Evolutionary conservation across 2,329 filamentous ascomycete species (phyloP).

Genomic region (Ceratocystiopsis minuta): DNA sequence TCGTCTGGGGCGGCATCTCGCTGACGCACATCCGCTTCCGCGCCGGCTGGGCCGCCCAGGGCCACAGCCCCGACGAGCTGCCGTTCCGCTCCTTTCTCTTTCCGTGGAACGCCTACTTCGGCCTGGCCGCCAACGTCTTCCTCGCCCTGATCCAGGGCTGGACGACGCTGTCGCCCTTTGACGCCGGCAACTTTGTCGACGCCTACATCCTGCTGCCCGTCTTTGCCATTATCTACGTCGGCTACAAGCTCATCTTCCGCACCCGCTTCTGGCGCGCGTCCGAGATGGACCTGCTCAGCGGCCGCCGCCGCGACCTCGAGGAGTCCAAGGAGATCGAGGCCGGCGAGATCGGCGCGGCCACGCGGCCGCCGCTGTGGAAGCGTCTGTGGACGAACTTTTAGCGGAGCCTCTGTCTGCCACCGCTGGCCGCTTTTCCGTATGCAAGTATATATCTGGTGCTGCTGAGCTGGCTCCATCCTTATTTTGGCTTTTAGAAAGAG

Average conservation of each 20-base stretch:
- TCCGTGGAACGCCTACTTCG: conserved; percentile 42
- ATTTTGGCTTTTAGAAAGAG: too few species aligned
- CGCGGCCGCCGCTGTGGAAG: conserved; percentile 22
- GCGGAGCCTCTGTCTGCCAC: background rate
- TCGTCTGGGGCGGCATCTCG: conserved; percentile 54
- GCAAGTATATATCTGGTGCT: too few species aligned
- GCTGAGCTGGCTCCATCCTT: too few species aligned
- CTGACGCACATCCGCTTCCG: conserved; percentile 58
- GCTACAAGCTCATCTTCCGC: conserved; percentile 35
- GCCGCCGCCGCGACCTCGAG: conserved; percentile 36
- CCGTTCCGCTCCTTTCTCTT: conserved; percentile 37
- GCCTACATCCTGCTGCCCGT: conserved; percentile 44
- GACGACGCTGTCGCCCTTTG: conserved; percentile 39
- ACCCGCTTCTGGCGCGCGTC: conserved; percentile 26
- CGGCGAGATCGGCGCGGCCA: conserved; percentile 11
- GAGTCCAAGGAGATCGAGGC: conserved; percentile 18
- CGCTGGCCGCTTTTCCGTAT: too few species aligned
- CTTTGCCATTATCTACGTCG: conserved; percentile 37
- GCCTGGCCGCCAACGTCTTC: conserved; percentile 37
- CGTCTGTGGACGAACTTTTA: conserved; percentile 24
- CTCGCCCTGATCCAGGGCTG: conserved; percentile 43
- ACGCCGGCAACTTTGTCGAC: conserved; percentile 41
- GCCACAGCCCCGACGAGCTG: conserved; percentile 32
- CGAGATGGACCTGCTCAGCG: background rate
- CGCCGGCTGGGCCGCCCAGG: conserved; percentile 40